Evolutionary conservation across 139 green algal genomes (phyloP), one percentile per base, ranked within the genome.

Genomic region (Chlorella sp.): DNA sequence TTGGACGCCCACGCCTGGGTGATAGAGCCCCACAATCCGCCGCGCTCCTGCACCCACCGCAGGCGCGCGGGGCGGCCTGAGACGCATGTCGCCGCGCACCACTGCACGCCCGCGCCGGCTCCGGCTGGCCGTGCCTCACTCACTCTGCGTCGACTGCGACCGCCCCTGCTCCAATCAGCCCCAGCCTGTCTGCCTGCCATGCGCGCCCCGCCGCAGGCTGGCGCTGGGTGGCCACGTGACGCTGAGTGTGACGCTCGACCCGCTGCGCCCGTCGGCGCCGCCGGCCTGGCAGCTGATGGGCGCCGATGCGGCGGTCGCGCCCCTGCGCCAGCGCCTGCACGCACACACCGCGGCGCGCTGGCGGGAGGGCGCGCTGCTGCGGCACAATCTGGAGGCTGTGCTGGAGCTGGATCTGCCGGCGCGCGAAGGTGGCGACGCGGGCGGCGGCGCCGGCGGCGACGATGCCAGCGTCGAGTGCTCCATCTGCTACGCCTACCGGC

Each of bases 11-110:
- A 63, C 4, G 59, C 46, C 1, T 77, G 65, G 67, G 67, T 83
- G 62, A 77, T 83, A 43, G 77, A 83, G 59, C 77, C 77, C 75
- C 53, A n/a, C n/a, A n/a, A n/a, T n/a, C n/a, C n/a, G n/a, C n/a
- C n/a, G n/a, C n/a, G n/a, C n/a, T n/a, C n/a, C n/a, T n/a, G n/a
- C n/a, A n/a, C n/a, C n/a, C n/a, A n/a, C n/a, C n/a, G n/a, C n/a
- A n/a, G n/a, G n/a, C n/a, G n/a, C n/a, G n/a, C n/a, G n/a, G n/a
- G n/a, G n/a, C n/a, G n/a, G n/a, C n/a, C n/a, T n/a, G n/a, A n/a
- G n/a, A n/a, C n/a, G n/a, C n/a, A n/a, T n/a, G n/a, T n/a, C n/a
- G 58, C 5, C 53, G 53, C 11, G 53, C 19, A 23, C 53, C 53
- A 60, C 53, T 35, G 53, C 53, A 23, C 19, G 7, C 7, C 53